Evolutionary conservation across 2,329 filamentous ascomycete genomes (phyloP), one percentile per base, ranked within the genome.

Genomic region (Epichloe bromicola): DNA sequence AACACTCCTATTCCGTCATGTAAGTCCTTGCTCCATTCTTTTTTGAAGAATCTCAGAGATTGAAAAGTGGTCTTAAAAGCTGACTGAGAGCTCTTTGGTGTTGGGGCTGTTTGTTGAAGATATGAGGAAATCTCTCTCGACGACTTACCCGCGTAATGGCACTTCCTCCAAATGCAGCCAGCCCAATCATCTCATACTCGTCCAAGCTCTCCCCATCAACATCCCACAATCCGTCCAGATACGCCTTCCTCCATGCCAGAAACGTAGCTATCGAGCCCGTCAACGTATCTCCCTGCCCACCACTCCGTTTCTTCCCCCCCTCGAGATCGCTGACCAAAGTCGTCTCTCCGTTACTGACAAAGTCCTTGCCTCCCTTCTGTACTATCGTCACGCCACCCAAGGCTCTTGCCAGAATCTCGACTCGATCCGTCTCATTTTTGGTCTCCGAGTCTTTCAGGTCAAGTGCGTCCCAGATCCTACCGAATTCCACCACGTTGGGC

Each of bases 401-500:
- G 0, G 83, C 85, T 53, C 75, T 78, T 0, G 89, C 82, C 40
- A 98, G 70, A 15, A 66, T 71, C 77, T 84, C 72, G 64, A 89
- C 79, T 48, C 69, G 70, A 2, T 68, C 64, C 3, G 70, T 72
- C 51, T 71, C 61, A 12, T 56, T 71, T 4, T 64, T 46, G 8
- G 38, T 46, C 4, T 39, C 62, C 1, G 61, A 59, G 1, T 78
- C 73, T 53, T 88, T 78, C 50, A 95, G 71, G 3, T 80, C 80
- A 53, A 93, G 74, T 2, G 81, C 76, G 65, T 88, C 85, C 53
- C 88, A 90, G 41, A 98, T 67, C 12, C 90, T 75, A 2, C 78
- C 82, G 63, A 97, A 97, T 66, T 98, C 93, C 4, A 95, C 88
- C 0, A 96, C 85, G 57, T 98, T 98, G 1, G 93, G 93, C 41